Conservation (phyloP, 768 basidiomycete species). For the Megacollybia marginata region DNA sequence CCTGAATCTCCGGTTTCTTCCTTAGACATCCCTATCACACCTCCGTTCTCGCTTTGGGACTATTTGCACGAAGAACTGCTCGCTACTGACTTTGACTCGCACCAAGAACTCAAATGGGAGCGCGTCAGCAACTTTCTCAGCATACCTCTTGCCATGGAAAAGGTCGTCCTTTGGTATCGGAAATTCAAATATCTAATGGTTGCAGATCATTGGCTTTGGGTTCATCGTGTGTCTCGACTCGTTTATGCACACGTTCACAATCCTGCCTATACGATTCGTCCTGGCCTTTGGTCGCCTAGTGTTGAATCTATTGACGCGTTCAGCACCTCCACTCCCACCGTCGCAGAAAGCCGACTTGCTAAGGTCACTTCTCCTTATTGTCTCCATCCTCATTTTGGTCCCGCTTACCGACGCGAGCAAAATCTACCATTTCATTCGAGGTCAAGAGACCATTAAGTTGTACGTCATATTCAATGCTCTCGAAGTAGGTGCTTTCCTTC, state of each 20-base stretch:
- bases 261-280: slow-evolving; percentile 83
- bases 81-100: slow-evolving; percentile 90
- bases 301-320: slow-evolving; percentile 39
- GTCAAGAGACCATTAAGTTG: slow-evolving; percentile 97
- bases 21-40: slow-evolving; percentile 9
- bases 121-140: slow-evolving; percentile 92
- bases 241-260: slow-evolving; percentile 96
- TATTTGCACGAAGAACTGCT: slow-evolving; percentile 84
- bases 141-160: slow-evolving; percentile 90
- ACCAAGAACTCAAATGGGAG: slow-evolving; percentile 93
- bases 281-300: slow-evolving; percentile 56
- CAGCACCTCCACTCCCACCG: slow-evolving; percentile 58
- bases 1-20: slow-evolving; percentile 10
- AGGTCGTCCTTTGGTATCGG: slow-evolving; percentile 32
- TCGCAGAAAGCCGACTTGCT: slow-evolving; percentile 92
- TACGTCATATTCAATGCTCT: slow-evolving; percentile 99
- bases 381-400: slow-evolving; percentile 68
- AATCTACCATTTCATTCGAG: slow-evolving; percentile 96
- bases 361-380: slow-evolving; percentile 66
- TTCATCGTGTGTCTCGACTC: slow-evolving; percentile 92
- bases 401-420: slow-evolving; percentile 92
- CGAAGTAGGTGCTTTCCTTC: slow-evolving; percentile 53
- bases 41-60: slow-evolving; percentile 84
- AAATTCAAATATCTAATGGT: slow-evolving; percentile 2
- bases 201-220: slow-evolving; percentile 85